Evolutionary conservation across 768 basidiomycete species (phyloP).

Genomic region (Mycena belliarum): DNA sequence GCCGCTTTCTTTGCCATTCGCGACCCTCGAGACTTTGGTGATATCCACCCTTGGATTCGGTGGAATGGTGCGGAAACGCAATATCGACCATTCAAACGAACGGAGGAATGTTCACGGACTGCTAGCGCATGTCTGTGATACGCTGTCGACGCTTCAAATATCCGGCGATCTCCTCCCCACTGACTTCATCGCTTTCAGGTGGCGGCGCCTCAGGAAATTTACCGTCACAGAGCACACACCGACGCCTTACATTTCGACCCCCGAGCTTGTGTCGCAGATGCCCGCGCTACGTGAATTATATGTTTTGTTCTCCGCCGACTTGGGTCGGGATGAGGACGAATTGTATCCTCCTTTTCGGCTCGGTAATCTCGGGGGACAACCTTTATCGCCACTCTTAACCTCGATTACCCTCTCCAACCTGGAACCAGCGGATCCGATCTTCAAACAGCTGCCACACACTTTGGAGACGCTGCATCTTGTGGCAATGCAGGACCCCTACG

Average conservation of each 20-base stretch:
- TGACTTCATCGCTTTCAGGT: background rate
- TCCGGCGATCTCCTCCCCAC: constrained; percentile 3
- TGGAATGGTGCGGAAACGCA: background rate
- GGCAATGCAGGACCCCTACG: background rate
- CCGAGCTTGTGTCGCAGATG: constrained; percentile 2
- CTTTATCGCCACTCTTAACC: background rate
- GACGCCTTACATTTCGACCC: constrained; percentile 1
- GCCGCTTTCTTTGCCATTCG: background rate
- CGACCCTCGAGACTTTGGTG: background rate
- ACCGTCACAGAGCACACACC: constrained; percentile 9
- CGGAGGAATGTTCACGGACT: background rate
- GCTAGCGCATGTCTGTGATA: background rate
- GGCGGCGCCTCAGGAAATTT: background rate
- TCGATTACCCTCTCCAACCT: constrained; percentile 2
- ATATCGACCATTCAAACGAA: background rate
- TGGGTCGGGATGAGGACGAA: background rate
- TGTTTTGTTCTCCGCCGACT: background rate
- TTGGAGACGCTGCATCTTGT: background rate
- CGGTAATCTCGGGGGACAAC: background rate
- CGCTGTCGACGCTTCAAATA: background rate
- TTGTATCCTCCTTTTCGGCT: background rate
- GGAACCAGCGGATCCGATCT: constrained; percentile 4
- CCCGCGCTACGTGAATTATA: background rate
- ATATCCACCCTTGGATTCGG: background rate
- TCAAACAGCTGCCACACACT: background rate